Base-by-base conservation (phyloP, 768 basidiomycete genomes). In the Suillus spraguei region DNA sequence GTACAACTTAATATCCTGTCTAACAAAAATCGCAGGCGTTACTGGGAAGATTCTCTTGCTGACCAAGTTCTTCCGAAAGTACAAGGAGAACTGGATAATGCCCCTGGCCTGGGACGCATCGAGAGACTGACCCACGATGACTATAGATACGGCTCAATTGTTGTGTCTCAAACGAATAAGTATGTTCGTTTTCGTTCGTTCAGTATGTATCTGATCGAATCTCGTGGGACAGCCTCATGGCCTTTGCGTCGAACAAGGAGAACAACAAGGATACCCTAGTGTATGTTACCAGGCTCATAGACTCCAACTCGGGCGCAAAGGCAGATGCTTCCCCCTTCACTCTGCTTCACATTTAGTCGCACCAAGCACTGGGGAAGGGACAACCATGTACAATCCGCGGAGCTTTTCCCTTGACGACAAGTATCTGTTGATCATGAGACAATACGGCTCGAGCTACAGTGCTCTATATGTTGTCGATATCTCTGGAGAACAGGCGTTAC, bases 61-160 rank as follows among this genome's bases (percentile, higher is more conserved):
- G 64, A 71, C 9, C 65, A 61, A 8, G 64, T 65, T 22, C 59
- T 81, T 33, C 78, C 77, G 17, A 69, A 60, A n/a, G 73, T 81
- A 36, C 74, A 78, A 38, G 70, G 72, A 16, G 80, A 81, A 61
- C 69, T 79, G 17, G 71, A 78, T 60, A 81, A 81, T 64, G 53
- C 66, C 32, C 80, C 80, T 35, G 77, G 80, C 11, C 72, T 66
- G 46, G 77, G 79, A 16, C 77, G 80, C 17, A 72, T 81, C 52
- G 80, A 81, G 67, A 72, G 79, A 38, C 60, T 81, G n/a, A 81
- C 80, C 11, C 74, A 79, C 39, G 79, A 81, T 49, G 68, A 69
- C 55, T 74, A 70, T 65, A 74, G 71, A 59, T 80, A 81, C 56
- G 59, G 60, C 8, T 59, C 59, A 20, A 33, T 77, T 46, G 38